Evolutionary conservation across 1,284 basidiomycete species (phyloP).

Genomic region (Cryptococcus jaspeensis): DNA sequence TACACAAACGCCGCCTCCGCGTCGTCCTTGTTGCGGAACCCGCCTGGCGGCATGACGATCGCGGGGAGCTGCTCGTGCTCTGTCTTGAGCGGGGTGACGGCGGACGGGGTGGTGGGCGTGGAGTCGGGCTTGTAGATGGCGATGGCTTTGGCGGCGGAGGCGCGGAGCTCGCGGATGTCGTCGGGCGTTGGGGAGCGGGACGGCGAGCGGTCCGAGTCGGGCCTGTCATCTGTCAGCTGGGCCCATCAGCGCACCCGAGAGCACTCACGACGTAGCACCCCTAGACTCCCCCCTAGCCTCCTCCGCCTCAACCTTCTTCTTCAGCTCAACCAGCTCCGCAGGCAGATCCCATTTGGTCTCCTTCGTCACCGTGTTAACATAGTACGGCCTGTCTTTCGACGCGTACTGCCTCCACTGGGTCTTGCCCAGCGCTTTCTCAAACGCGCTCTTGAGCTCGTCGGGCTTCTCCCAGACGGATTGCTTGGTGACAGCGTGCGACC

Average conservation of each 20-base stretch:
- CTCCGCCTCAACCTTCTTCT: constrained; percentile 81
- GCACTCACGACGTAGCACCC: too few species aligned
- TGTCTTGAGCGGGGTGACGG: constrained; percentile 2
- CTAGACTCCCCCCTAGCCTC: constrained; percentile 44
- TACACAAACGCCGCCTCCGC: constrained; percentile 92
- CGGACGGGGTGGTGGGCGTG: not conserved
- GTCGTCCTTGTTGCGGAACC: constrained; percentile 79
- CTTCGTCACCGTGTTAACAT: constrained; percentile 66
- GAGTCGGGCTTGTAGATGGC: constrained; percentile 10
- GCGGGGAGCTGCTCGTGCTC: constrained; percentile 17
- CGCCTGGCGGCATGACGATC: constrained; percentile 73
- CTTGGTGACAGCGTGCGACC: constrained; percentile 51
- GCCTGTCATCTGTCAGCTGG: too few species aligned
- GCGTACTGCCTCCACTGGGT: constrained; percentile 93
- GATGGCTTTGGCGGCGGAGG: constrained; percentile 20
- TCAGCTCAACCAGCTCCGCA: constrained; percentile 72
- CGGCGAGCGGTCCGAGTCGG: too few species aligned
- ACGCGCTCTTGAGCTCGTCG: constrained; percentile 61
- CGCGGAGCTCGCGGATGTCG: constrained; percentile 15
- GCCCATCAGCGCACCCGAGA: constrained; percentile 5
- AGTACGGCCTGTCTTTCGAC: constrained; percentile 83
- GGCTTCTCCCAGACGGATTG: constrained; percentile 54
- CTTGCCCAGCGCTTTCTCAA: constrained; percentile 81
- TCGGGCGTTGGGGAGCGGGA: constrained; percentile 24
- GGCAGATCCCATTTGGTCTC: constrained; percentile 81